These are phyloP conservation scores for Sporobolomyces phaffii DNA, from an alignment of 768 basidiomycete species.

Conservation along the genomic window DNA sequence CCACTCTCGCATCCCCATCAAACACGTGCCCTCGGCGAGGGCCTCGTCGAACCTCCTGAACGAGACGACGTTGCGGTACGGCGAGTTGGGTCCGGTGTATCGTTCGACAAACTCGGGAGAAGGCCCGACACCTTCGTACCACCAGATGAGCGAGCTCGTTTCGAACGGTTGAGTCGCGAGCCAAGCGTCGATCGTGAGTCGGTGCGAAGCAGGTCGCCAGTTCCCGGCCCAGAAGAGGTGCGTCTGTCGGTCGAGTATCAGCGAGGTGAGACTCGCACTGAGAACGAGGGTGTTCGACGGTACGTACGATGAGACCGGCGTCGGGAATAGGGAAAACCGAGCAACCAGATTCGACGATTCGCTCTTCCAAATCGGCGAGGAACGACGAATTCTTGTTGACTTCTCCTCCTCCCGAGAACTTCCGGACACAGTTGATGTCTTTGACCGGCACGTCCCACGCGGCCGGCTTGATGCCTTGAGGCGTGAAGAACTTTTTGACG, in stretches of 20 bases:
- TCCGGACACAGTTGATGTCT: not conserved
- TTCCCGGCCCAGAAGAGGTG: constrained; percentile 20
- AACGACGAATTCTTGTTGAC: constrained; percentile 6
- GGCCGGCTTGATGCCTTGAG: constrained; percentile 7
- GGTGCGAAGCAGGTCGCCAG: not conserved
- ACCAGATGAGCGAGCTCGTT: constrained; percentile 11
- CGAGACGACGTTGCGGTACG: constrained; percentile 6
- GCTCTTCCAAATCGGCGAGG: not conserved
- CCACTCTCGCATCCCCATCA: constrained; percentile 12
- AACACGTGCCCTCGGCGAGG: constrained; percentile 10
- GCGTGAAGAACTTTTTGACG: constrained; percentile 4
- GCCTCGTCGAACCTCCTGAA: constrained; percentile 5
- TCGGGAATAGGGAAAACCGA: constrained; percentile 5
- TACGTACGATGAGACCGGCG: constrained; percentile 6
- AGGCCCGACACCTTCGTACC: constrained; percentile 11
- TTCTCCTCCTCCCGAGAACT: constrained; percentile 5
- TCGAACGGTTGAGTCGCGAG: constrained; percentile 23
- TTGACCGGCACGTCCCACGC: not conserved
- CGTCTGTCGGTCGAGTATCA: not conserved
- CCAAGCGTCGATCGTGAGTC: constrained; percentile 12
- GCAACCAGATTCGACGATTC: constrained; percentile 4
- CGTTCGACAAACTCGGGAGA: not conserved
- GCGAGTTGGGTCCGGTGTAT: not conserved
- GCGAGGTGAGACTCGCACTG: not conserved
- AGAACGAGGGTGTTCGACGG: too few relatives aligned